These are phyloP conservation scores for Brassica juncea DNA, from an alignment of 345 rosid genomes.

Conservation along the genomic window DNA sequence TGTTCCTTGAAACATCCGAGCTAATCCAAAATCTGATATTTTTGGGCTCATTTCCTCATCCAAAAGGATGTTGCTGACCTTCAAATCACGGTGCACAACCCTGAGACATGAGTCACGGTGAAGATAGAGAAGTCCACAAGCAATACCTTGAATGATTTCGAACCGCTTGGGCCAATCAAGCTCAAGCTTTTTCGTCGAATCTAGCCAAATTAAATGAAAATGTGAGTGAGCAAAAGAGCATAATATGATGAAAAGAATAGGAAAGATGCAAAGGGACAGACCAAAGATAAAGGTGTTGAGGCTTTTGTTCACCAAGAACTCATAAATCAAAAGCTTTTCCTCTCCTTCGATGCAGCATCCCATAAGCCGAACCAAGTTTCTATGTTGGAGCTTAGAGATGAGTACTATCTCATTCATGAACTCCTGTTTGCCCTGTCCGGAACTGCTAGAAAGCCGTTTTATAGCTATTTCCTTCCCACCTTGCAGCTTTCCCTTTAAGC, in stretches of 20 bases:
- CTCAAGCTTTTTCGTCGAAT: conserved; percentile 35
- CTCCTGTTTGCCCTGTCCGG: conserved; percentile 41
- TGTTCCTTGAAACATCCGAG: conserved; percentile 46
- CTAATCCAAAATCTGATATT: conserved; percentile 56
- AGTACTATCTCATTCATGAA: conserved; percentile 41
- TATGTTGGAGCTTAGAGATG: conserved; percentile 43
- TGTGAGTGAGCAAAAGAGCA: background rate
- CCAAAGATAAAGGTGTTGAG: conserved; percentile 41
- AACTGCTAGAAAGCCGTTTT: conserved; percentile 38
- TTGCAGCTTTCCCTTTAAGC: conserved; percentile 34
- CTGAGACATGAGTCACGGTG: conserved; percentile 52
- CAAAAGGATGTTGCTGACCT: conserved; percentile 46
- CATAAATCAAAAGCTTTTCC: conserved; percentile 41
- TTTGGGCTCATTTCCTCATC: conserved; percentile 49
- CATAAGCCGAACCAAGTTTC: conserved; percentile 40
- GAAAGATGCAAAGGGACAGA: conserved; percentile 1
- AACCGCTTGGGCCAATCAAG: conserved; percentile 45
- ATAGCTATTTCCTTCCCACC: conserved; percentile 42
- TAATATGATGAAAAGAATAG: background rate
- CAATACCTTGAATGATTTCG: conserved; percentile 47
- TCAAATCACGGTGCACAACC: conserved; percentile 48
- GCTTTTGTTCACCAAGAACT: conserved; percentile 42
- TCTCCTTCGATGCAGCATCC: conserved; percentile 46
- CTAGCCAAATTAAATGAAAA: conserved; percentile 1
- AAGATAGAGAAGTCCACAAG: conserved; percentile 52